Evolutionary conservation across 352 stramenopile species (phyloP).

Genomic region (Phytophthora pinifolia): DNA sequence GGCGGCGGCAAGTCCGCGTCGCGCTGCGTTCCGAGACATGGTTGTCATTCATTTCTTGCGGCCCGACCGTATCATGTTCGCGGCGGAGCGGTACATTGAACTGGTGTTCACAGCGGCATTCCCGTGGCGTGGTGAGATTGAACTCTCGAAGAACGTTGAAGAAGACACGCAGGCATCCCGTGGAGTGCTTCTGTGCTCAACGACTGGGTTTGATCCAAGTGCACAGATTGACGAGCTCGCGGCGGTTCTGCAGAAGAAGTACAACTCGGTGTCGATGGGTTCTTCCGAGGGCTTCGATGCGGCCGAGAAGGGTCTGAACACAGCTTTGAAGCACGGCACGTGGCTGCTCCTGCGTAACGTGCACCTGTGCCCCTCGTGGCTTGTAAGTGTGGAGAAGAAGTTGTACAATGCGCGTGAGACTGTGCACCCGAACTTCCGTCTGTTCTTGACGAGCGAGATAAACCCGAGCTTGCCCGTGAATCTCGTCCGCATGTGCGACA

Average conservation of each 20-base stretch:
- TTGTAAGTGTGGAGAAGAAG: slow-evolving; percentile 97
- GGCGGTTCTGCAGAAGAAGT: slow-evolving; percentile 87
- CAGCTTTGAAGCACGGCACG: slow-evolving; percentile 94
- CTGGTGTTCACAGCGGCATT: slow-evolving; percentile 91
- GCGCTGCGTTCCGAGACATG: slow-evolving; percentile 77
- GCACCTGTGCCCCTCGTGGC: slow-evolving; percentile 98
- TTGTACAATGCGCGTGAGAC: slow-evolving; percentile 87
- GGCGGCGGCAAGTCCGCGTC: slow-evolving; percentile 40
- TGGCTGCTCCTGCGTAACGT: slow-evolving; percentile 99
- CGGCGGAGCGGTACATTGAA: slow-evolving; percentile 74
- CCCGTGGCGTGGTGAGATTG: slow-evolving; percentile 94
- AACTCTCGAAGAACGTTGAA: slow-evolving; percentile 93
- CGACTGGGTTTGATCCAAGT: slow-evolving; percentile 98
- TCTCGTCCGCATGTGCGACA: slow-evolving; percentile 95
- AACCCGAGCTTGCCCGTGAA: slow-evolving; percentile 95
- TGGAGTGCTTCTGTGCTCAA: slow-evolving; percentile 97
- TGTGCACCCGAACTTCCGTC: slow-evolving; percentile 73
- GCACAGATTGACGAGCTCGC: slow-evolving; percentile 96
- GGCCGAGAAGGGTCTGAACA: slow-evolving; percentile 94
- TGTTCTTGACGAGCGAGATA: slow-evolving; percentile 99
- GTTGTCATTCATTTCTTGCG: slow-evolving; percentile 87
- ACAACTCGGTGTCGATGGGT: slow-evolving; percentile 98
- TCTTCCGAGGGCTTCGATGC: slow-evolving; percentile 95
- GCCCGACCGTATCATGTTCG: slow-evolving; percentile 87
- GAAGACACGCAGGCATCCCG: slow-evolving; percentile 88